A percentile compares a stretch with the other conserved stretches of the same genome.
These are phyloP conservation scores for Didymella segeticola DNA, from an alignment of 2,329 filamentous ascomycete genomes.

Conservation along the genomic window DNA sequence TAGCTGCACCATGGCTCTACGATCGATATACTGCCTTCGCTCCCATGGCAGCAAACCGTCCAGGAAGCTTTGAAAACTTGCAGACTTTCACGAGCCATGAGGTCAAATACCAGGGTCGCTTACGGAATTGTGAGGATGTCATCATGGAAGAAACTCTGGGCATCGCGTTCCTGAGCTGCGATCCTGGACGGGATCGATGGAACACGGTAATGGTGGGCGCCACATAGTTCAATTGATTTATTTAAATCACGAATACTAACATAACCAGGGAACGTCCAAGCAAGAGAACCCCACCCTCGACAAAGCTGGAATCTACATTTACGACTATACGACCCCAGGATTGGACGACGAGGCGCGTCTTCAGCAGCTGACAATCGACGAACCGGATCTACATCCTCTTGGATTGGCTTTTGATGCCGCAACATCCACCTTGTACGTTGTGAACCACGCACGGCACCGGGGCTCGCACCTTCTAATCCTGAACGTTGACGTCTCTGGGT, in stretches of 20 bases:
- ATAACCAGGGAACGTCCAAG: slow-evolving; percentile 38
- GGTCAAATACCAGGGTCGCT: slow-evolving; percentile 42
- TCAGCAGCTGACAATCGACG: slow-evolving; percentile 28
- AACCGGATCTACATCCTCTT: slow-evolving; percentile 51
- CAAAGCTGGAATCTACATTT: slow-evolving; percentile 48
- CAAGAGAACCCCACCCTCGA: slow-evolving; percentile 22
- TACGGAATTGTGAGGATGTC: slow-evolving; percentile 56
- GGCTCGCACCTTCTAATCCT: slow-evolving; percentile 45
- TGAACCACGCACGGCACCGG: slow-evolving; percentile 47
- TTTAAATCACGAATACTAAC: not conserved
- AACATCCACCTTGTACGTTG: slow-evolving; percentile 48
- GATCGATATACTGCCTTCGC: slow-evolving; percentile 34
- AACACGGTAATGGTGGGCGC: slow-evolving; percentile 54
- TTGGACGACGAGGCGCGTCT: slow-evolving; percentile 27
- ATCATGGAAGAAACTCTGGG: slow-evolving; percentile 43
- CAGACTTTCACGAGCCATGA: slow-evolving; percentile 37
- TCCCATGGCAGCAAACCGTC: slow-evolving; percentile 28
- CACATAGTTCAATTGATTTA: no score
- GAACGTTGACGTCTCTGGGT: slow-evolving; percentile 30
- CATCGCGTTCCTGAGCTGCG: slow-evolving; percentile 53
- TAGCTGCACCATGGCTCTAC: slow-evolving; percentile 34
- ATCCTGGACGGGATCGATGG: slow-evolving; percentile 52
- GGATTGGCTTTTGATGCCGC: slow-evolving; percentile 48
- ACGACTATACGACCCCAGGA: slow-evolving; percentile 43
- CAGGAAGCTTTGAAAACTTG: slow-evolving; percentile 26